Conservation (phyloP, 148 eudicot species). For the Rhododendron ovatum region DNA sequence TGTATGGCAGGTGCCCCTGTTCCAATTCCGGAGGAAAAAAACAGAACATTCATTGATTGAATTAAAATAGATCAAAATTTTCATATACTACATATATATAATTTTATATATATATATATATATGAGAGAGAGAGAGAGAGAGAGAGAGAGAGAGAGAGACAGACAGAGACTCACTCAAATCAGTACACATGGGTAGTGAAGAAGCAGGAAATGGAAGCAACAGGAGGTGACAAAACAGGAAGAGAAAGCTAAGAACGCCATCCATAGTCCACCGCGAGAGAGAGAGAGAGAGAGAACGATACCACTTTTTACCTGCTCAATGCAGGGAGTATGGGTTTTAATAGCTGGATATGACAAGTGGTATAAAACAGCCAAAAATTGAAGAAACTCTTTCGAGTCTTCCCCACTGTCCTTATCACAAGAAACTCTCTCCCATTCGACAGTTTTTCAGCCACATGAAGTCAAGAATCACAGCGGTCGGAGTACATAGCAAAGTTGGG, state of each 20-base stretch:
- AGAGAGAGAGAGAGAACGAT: not conserved
- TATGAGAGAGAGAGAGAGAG: not conserved
- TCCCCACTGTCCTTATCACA: constrained; percentile 3
- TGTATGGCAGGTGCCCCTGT: constrained; percentile 62
- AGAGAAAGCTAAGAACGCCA: not conserved
- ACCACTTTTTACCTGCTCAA: not conserved
- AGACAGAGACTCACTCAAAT: constrained; percentile 53
- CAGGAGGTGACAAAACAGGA: constrained; percentile 26
- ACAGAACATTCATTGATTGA: not conserved
- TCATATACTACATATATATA: too few relatives aligned
- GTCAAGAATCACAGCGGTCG: not conserved
- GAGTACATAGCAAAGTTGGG: not conserved
- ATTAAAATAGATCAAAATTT: not conserved
- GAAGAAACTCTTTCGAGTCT: not conserved
- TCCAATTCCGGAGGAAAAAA: not conserved
- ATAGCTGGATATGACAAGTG: not conserved
- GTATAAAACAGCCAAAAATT: not conserved
- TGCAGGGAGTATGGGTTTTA: not conserved
- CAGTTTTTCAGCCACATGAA: not conserved
- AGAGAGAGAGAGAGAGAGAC: constrained; percentile 6
- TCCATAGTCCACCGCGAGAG: not conserved
- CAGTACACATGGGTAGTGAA: constrained; percentile 69
- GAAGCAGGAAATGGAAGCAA: constrained; percentile 34
- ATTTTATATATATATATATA: too few relatives aligned
- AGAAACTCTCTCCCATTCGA: not conserved